A percentile compares a stretch with the other conserved stretches of the same genome.
Evolutionary conservation across 768 basidiomycete genomes (phyloP).

Genomic region (Boletus tylopilopsis): DNA sequence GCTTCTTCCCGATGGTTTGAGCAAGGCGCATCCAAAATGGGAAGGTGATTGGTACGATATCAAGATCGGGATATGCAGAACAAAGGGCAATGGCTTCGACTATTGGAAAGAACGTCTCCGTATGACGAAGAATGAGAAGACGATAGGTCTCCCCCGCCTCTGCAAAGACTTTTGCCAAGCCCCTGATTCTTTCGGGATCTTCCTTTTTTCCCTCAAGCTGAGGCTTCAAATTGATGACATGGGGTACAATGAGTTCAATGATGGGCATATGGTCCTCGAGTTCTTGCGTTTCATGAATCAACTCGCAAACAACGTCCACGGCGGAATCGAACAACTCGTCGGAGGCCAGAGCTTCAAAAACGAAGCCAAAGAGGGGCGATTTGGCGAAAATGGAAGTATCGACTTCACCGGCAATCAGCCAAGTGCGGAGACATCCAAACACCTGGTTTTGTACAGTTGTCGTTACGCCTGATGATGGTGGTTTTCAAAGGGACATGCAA

Average conservation of each 20-base stretch:
- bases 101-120: slow-evolving; percentile 90
- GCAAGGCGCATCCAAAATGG: slow-evolving; percentile 98
- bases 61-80: slow-evolving; percentile 88
- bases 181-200: slow-evolving; percentile 85
- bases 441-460: slow-evolving; percentile 71
- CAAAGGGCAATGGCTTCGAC: slow-evolving; percentile 94
- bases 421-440: slow-evolving; percentile 80
- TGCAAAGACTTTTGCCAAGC: slow-evolving; percentile 88
- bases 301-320: slow-evolving; percentile 87
- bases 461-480: slow-evolving; percentile 74
- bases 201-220: slow-evolving; percentile 58
- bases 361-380: slow-evolving; percentile 75
- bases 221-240: slow-evolving; percentile 71
- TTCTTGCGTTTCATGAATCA: slow-evolving; percentile 98
- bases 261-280: slow-evolving; percentile 89
- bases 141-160: slow-evolving; percentile 98
- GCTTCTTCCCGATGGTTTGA: slow-evolving; percentile 78
- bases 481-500: not conserved
- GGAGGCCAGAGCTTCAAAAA: slow-evolving; percentile 80
- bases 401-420: slow-evolving; percentile 88
- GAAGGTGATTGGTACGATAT: slow-evolving; percentile 97
- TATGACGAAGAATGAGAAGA: slow-evolving; percentile 80
- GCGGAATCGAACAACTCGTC: slow-evolving; percentile 92
- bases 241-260: slow-evolving; percentile 84
- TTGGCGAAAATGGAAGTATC: slow-evolving; percentile 56